Evolutionary conservation across 495 filamentous ascomycete species (phyloP).

Genomic region (Aspergillus indologenus): DNA sequence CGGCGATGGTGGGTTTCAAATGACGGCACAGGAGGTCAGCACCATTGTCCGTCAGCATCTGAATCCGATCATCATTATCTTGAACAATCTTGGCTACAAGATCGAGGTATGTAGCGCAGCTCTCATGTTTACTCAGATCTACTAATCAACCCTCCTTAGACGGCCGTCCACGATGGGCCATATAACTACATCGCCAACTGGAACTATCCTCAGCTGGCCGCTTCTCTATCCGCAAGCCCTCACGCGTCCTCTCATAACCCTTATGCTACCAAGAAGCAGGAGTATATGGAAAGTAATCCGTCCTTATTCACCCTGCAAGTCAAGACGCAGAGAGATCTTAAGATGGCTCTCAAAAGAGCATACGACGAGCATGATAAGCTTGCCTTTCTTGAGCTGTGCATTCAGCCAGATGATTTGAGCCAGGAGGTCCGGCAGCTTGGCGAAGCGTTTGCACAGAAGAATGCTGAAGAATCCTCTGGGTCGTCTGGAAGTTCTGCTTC

Average conservation of each 20-base stretch:
- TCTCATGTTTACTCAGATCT: neutral
- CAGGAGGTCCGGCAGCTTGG: constrained; percentile 3
- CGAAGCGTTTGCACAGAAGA: neutral
- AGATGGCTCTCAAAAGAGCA: constrained; percentile 6
- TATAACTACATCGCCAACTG: constrained; percentile 20
- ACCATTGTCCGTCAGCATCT: constrained; percentile 64
- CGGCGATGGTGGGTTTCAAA: constrained; percentile 70
- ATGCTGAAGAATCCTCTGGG: neutral
- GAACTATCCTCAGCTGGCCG: constrained; percentile 16
- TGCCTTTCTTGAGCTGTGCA: constrained; percentile 16
- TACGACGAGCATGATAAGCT: constrained; percentile 11
- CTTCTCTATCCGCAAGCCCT: neutral
- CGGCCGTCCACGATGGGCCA: constrained; percentile 17
- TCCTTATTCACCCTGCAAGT: constrained; percentile 10
- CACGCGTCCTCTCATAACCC: constrained; percentile 9
- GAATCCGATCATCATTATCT: constrained; percentile 65
- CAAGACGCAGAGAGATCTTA: constrained; percentile 8
- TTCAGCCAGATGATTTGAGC: constrained; percentile 17
- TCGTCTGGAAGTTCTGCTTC: neutral
- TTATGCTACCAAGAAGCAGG: neutral
- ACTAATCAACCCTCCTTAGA: neutral
- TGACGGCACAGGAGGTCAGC: constrained; percentile 68
- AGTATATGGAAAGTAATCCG: neutral
- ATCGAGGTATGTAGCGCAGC: constrained; percentile 46
- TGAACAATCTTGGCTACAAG: constrained; percentile 64